phyloP scores from a whole-genome alignment of 2,329 filamentous ascomycete species.

The Hypoxylon sp. region DNA sequence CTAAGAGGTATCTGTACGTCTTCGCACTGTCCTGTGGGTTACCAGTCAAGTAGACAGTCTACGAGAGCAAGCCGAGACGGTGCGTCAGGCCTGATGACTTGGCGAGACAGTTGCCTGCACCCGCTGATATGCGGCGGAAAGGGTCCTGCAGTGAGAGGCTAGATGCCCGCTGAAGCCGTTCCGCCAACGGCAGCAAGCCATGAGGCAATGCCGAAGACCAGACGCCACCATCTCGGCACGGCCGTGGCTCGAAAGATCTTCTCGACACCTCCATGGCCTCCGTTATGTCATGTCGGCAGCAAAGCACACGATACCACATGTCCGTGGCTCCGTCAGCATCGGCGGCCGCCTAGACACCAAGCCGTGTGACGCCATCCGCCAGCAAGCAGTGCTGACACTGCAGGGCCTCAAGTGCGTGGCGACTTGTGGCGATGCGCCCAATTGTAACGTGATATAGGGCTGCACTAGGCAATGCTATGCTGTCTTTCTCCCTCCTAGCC shows the following conservation, averaged over 20 bases:
- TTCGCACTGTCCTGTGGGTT: conserved; percentile 2
- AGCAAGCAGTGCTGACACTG: not conserved
- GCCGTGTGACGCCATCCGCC: conserved; percentile 1
- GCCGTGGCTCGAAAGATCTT: not conserved
- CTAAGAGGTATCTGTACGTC: conserved; percentile 9
- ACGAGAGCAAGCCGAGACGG: not conserved
- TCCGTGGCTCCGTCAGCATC: not conserved
- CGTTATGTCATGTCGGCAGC: conserved; percentile 4
- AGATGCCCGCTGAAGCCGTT: conserved; percentile 5
- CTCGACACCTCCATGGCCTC: conserved; percentile 8
- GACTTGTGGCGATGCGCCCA: conserved; percentile 5
- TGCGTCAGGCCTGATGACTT: conserved; percentile 3
- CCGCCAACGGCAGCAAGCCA: conserved; percentile 9
- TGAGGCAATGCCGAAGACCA: conserved; percentile 3
- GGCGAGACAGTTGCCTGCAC: not conserved
- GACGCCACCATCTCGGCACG: conserved; percentile 14
- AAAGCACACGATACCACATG: conserved; percentile 24
- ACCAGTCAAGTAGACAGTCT: not conserved
- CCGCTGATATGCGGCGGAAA: conserved; percentile 8
- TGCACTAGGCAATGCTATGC: conserved; percentile 7
- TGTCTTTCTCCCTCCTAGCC: not conserved
- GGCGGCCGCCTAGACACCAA: conserved; percentile 5
- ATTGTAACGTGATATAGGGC: conserved; percentile 33
- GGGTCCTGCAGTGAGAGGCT: not conserved
- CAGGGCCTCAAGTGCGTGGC: not conserved